Conservation (phyloP, 768 basidiomycete genomes). For the Crassisporium funariophilum region DNA sequence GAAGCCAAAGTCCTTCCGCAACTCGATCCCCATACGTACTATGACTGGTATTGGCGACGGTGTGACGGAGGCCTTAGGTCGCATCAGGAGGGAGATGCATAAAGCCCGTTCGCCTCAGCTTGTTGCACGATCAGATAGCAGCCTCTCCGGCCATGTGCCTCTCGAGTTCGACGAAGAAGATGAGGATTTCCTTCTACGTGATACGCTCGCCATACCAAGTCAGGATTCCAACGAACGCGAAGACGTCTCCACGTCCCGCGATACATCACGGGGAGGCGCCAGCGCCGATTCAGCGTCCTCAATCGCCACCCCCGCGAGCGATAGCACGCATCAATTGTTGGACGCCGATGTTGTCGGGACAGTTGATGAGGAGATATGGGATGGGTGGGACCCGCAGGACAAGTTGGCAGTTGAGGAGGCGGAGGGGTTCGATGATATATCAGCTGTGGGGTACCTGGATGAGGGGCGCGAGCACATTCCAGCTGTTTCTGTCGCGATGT, state of each 20-base stretch:
- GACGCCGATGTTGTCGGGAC: slow-evolving; percentile 34
- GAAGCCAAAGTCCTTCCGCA: slow-evolving; percentile 40
- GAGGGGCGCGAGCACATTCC: background rate
- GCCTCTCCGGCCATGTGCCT: slow-evolving; percentile 39
- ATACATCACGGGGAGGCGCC: slow-evolving; percentile 27
- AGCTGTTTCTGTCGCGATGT: background rate
- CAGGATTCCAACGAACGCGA: slow-evolving; percentile 11
- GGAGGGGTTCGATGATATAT: slow-evolving; percentile 51
- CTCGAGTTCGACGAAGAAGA: slow-evolving; percentile 71
- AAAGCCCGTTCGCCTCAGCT: slow-evolving; percentile 50
- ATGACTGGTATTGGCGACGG: slow-evolving; percentile 55
- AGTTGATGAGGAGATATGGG: slow-evolving; percentile 34
- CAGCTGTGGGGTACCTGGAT: slow-evolving; percentile 1
- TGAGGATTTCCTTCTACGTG: slow-evolving; percentile 51
- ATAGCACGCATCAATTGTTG: slow-evolving; percentile 31
- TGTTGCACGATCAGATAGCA: slow-evolving; percentile 25
- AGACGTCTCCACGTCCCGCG: slow-evolving; percentile 18
- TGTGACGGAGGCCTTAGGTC: slow-evolving; percentile 61
- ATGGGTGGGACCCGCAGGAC: slow-evolving; percentile 50
- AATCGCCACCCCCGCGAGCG: slow-evolving; percentile 42
- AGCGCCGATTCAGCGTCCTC: slow-evolving; percentile 31
- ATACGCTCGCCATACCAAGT: slow-evolving; percentile 12
- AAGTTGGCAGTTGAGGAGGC: slow-evolving; percentile 50
- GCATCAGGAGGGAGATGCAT: slow-evolving; percentile 58
- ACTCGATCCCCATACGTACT: slow-evolving; percentile 59